Evolutionary conservation across 2,329 filamentous ascomycete species (phyloP).

Genomic region (Cladosporium sp.): DNA sequence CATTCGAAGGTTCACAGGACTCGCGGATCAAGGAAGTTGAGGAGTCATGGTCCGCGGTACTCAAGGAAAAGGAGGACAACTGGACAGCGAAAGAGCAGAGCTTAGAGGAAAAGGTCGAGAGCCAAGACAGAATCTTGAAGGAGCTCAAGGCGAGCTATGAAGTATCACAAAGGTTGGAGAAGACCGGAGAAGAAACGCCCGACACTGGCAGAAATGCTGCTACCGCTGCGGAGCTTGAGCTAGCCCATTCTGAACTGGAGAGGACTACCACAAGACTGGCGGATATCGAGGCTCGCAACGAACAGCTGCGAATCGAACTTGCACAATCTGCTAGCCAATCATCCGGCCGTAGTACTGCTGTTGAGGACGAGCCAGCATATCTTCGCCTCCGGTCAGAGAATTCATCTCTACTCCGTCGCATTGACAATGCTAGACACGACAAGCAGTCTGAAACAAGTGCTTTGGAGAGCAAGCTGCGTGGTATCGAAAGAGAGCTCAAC

Average conservation of each 20-base stretch:
- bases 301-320: constrained; percentile 84
- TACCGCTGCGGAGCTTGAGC: constrained; percentile 85
- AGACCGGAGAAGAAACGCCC: constrained; percentile 59
- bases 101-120: constrained; percentile 89
- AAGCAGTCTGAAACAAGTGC: constrained; percentile 75
- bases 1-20: constrained; percentile 74
- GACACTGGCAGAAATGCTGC: constrained; percentile 59
- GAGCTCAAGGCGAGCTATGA: constrained; percentile 97
- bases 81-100: constrained; percentile 92
- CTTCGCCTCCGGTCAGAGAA: constrained; percentile 90
- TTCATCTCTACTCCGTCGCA: constrained; percentile 80
- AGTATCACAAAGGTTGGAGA: constrained; percentile 83
- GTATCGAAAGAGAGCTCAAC: constrained; percentile 73
- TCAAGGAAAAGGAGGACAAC: constrained; percentile 92
- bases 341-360: constrained; percentile 54
- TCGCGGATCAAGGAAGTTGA: constrained; percentile 83
- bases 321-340: constrained; percentile 72
- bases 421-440: constrained; percentile 79
- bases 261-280: constrained; percentile 81
- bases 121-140: constrained; percentile 83
- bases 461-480: constrained; percentile 69
- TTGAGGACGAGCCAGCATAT: constrained; percentile 87
- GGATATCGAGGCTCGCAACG: constrained; percentile 89
- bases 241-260: constrained; percentile 87
- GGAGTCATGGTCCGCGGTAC: constrained; percentile 79